Evolutionary conservation across 805 yeast genomes (phyloP), one percentile per base, ranked within the genome.

Genomic region (Candida krabiensis): DNA sequence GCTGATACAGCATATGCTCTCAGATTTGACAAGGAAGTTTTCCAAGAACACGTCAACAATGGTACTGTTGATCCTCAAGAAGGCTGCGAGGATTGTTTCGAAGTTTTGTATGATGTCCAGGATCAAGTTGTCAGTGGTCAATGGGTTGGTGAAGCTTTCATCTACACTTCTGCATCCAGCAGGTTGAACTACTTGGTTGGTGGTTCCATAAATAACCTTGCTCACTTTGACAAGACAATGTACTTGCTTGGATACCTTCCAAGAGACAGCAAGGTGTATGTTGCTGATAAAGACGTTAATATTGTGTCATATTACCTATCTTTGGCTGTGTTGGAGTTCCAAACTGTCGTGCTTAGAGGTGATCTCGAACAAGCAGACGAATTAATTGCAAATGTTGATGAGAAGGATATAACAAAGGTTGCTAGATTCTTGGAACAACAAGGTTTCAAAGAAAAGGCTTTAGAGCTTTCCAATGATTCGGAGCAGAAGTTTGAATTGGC

Each of bases 61-160:
- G 87, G 78, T 39, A 62, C 70, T 8, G 64, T 77, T 39, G 86
- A 80, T 56, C 77, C 79, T 4, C 95, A 87, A 57, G 96, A 89
- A 60, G 98, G 96, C 49, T 85, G 85, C 25, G 96, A 86, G 56
- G 83, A 77, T 26, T 77, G 91, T 12, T 88, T 93, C 60, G 95
- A 86, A 38, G 90, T 90, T 17, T 69, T 87, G 40, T 78, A 83
- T 55, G 96, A 95, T 45, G 75, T 88, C 43, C 75, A 77, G 41
- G 99, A 93, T 60, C 67, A 80, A 14, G 77, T 91, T 26, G 79
- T 86, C 43, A 83, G 95, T 19, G 97, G 97, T 56, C 83, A 82
- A 62, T 93, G 97, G 89, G 89, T 90, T 54, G 99, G 98, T 50
- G 98, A 93, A 68, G 97, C 93, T 31, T 90, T 91, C 61, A 79